Conservation (phyloP, 768 basidiomycete species). For the Russula dissimulans region DNA sequence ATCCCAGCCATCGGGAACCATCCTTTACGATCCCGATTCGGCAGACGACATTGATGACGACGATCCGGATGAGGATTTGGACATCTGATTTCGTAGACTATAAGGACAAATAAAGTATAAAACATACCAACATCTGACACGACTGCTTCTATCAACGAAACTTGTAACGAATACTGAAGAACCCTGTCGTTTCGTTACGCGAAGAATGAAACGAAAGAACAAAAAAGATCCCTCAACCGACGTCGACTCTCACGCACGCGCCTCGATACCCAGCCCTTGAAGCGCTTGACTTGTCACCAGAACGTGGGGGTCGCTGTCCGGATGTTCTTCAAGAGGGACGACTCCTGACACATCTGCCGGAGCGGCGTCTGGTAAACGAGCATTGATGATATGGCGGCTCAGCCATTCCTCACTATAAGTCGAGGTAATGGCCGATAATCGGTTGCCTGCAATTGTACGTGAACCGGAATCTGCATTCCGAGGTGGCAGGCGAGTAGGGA, state of each 20-base stretch:
- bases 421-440: conserved; percentile 7
- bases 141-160: not conserved
- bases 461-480: not conserved
- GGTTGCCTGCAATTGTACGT: not conserved
- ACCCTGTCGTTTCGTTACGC: not conserved
- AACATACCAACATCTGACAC: conserved; percentile 1
- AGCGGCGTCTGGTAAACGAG: not conserved
- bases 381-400: not conserved
- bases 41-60: conserved; percentile 94
- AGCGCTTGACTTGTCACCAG: not conserved
- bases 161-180: not conserved
- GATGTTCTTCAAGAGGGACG: not conserved
- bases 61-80: conserved; percentile 91
- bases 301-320: not conserved
- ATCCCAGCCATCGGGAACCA: conserved; percentile 34
- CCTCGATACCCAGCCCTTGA: not conserved
- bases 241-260: not conserved
- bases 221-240: not conserved
- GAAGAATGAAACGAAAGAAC: not conserved
- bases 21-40: conserved; percentile 87
- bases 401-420: not conserved
- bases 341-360: not conserved
- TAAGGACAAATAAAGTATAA: conserved; percentile 1
- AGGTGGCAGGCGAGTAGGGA: conserved; percentile 3
- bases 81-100: conserved; percentile 41